Evolutionary conservation across 2,329 filamentous ascomycete genomes (phyloP).

Genomic region (Emergomyces africanus): DNA sequence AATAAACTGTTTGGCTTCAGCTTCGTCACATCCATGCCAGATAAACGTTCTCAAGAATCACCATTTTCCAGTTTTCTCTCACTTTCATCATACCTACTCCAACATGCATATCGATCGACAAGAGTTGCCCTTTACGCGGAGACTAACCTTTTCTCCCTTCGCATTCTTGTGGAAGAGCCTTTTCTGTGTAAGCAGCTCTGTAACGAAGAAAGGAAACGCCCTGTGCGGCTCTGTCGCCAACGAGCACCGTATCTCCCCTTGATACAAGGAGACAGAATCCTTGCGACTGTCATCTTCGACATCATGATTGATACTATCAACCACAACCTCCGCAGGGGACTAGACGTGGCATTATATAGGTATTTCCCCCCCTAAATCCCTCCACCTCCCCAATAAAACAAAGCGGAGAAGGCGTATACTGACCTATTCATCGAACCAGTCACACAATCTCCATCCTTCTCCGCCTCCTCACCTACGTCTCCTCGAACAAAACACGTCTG

Average conservation of each 20-base stretch:
- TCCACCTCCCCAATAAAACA: background rate
- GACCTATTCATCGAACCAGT: slow-evolving; percentile 17
- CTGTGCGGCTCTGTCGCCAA: slow-evolving; percentile 78
- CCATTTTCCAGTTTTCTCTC: slow-evolving; percentile 77
- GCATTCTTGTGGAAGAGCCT: slow-evolving; percentile 76
- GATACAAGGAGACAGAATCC: slow-evolving; percentile 56
- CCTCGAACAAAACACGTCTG: slow-evolving; percentile 67
- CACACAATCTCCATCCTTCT: slow-evolving; percentile 71
- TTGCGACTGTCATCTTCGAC: slow-evolving; percentile 68
- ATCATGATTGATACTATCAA: slow-evolving; percentile 83
- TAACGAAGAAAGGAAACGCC: slow-evolving; percentile 58
- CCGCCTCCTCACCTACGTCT: slow-evolving; percentile 71
- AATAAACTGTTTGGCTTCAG: slow-evolving; percentile 93
- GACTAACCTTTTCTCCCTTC: slow-evolving; percentile 71
- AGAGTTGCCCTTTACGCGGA: slow-evolving; percentile 73
- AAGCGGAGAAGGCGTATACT: background rate
- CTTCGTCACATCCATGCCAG: slow-evolving; percentile 52
- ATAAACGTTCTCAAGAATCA: slow-evolving; percentile 51
- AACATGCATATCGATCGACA: slow-evolving; percentile 76
- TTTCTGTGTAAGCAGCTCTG: slow-evolving; percentile 72
- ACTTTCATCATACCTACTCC: slow-evolving; percentile 79
- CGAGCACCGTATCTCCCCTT: slow-evolving; percentile 72
- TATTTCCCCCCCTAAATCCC: slow-evolving; percentile 15
- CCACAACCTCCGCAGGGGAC: slow-evolving; percentile 75
- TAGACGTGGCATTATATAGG: slow-evolving; percentile 78